Base-by-base conservation (phyloP, 2,329 filamentous ascomycete species). In the Paecilomyces sp. region DNA sequence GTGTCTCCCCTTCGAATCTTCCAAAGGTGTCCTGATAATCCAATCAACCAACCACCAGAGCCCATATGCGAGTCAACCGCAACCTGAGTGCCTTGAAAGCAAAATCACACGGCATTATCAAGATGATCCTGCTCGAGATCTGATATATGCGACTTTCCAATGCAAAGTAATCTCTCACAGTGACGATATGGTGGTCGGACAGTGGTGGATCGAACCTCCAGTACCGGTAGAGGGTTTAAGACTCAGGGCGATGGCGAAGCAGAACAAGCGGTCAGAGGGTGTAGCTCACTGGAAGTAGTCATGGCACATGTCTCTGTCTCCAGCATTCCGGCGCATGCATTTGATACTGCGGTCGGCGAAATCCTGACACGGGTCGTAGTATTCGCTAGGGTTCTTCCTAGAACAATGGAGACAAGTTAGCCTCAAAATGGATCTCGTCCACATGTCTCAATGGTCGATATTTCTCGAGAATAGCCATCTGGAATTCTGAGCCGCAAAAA, bases 291-390 rank as follows among this genome's bases (percentile, higher is more conserved):
- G 91, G 72, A 99, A 97, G 73, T 95, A 97, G 74, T 97, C 93
- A 64, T 83, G 82, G 72, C 94, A 99, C 89, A 97, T 89, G n/a
- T 87, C 81, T 65, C 87, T 85, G 71, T 97, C 91, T 13, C 90
- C 92, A 24, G 84, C 87, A 73, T 99, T 99, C 24, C 94, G 85
- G 72, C 92, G 88, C 70, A 99, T 79, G 70, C 94, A 99, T 73
- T 86, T 88, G 66, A 97, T 87, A 76, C 92, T 97, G 70, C 85
- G 84, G 66, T 88, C 81, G 7, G 94, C 93, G 4, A 91, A 91
- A 69, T 96, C 93, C 74, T 97, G 93, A 75, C 94, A 99, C 1
- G 94, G 94, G 69, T 99, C 94, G 74, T 90, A 91, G 78, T 89
- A 97, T 73, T 97, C 88, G 80, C 92, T 96, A 70, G 88, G 85